Conservation (phyloP, 192 early-diverging fungal genomes). For the Backusella sp. region DNA sequence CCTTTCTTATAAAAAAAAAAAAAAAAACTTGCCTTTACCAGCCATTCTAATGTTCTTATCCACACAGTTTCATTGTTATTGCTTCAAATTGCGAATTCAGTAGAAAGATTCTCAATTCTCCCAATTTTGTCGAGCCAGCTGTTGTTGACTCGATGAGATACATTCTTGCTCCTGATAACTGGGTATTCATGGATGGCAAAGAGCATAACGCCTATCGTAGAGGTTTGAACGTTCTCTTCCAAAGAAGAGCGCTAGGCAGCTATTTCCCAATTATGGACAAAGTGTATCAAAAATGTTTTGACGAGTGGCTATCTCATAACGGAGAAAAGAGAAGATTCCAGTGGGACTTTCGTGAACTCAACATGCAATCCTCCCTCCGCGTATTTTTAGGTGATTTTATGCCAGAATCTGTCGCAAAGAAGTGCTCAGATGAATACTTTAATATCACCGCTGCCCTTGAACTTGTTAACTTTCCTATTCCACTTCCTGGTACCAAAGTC, state of each 20-base stretch:
- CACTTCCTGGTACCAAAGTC: conserved; percentile 46
- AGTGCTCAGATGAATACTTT: conserved; percentile 40
- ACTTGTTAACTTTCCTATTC: conserved; percentile 44
- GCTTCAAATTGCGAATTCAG: conserved; percentile 42
- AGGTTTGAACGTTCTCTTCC: conserved; percentile 39
- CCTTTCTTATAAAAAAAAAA: neutral
- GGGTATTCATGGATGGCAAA: conserved; percentile 42
- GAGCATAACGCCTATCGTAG: conserved; percentile 36
- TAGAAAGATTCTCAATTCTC: conserved; percentile 42
- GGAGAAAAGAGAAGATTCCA: conserved; percentile 32
- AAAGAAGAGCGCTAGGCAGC: conserved; percentile 35
- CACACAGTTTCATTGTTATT: conserved; percentile 41
- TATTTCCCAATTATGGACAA: conserved; percentile 37
- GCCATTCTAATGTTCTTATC: neutral
- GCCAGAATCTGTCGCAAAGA: conserved; percentile 28
- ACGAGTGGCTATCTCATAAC: conserved; percentile 34
- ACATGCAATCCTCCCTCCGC: conserved; percentile 42
- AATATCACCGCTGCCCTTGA: conserved; percentile 45
- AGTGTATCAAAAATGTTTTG: conserved; percentile 40
- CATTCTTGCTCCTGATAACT: conserved; percentile 39
- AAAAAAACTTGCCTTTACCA: neutral
- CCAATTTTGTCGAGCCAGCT: conserved; percentile 31
- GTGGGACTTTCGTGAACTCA: conserved; percentile 39
- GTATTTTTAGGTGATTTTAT: conserved; percentile 42
- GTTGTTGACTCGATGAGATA: conserved; percentile 40